These are phyloP conservation scores for Oenanthe javanica DNA, from an alignment of 140 eudicot species.

Conservation along the genomic window DNA sequence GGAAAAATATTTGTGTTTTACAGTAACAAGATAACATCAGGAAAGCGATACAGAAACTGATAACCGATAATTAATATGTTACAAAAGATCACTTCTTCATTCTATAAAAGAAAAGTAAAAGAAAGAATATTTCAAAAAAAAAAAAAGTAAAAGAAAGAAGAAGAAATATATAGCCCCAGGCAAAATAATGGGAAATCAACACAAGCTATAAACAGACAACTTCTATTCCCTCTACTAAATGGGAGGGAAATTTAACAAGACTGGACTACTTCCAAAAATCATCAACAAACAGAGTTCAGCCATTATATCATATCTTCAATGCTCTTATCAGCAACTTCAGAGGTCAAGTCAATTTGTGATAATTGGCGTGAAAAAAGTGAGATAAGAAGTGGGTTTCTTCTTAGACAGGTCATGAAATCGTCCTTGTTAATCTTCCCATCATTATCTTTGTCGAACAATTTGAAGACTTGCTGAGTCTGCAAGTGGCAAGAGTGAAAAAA, in stretches of 20 bases:
- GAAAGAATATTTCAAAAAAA: background rate
- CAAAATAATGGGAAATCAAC: conserved; percentile 5
- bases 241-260: background rate
- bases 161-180: background rate
- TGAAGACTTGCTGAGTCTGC: conserved; percentile 58
- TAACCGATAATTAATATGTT: background rate
- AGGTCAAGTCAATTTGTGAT: conserved; percentile 21
- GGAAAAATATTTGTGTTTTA: background rate
- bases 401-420: conserved; percentile 60
- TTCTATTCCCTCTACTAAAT: background rate
- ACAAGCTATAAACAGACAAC: background rate
- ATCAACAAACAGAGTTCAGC: background rate
- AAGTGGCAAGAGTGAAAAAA: conserved; percentile 8
- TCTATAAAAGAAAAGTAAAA: background rate
- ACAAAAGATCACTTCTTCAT: background rate
- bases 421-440: conserved; percentile 69
- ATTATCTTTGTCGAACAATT: conserved; percentile 53
- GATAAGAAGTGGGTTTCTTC: conserved; percentile 68
- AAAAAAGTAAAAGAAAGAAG: background rate
- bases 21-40: background rate
- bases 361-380: conserved; percentile 59
- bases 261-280: background rate
- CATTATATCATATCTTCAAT: conserved; percentile 48
- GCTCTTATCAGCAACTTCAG: conserved; percentile 16
- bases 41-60: background rate